These are phyloP conservation scores for Lasiosphaeria miniovina DNA, from an alignment of 495 filamentous ascomycete species.

Conservation along the genomic window DNA sequence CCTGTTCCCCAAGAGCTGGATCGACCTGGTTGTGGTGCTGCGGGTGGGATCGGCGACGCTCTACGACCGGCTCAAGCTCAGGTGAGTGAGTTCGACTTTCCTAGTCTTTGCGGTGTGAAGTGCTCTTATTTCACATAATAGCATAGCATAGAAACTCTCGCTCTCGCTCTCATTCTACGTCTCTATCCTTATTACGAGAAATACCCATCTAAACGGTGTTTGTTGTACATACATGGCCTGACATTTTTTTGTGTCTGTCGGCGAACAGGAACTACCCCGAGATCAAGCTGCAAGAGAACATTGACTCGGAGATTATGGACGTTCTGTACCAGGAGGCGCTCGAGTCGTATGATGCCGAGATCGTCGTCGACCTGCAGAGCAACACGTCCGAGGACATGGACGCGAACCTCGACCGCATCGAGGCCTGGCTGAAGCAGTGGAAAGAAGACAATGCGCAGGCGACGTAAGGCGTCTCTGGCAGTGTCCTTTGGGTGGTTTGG, in stretches of 20 bases:
- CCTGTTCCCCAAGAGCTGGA: constrained; percentile 87
- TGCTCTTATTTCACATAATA: neutral
- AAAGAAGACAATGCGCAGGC: constrained; percentile 26
- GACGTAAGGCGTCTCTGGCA: no score
- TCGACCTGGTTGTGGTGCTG: constrained; percentile 92
- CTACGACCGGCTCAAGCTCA: constrained; percentile 77
- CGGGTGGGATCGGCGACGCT: constrained; percentile 72
- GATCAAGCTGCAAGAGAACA: constrained; percentile 88
- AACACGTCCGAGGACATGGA: constrained; percentile 80
- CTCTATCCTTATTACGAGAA: no score
- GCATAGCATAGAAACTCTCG: no score
- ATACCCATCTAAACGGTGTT: no score
- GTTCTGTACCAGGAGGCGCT: constrained; percentile 86
- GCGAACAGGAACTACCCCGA: constrained; percentile 67
- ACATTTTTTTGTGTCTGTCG: neutral
- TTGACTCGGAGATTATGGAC: constrained; percentile 97
- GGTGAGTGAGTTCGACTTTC: constrained; percentile 43
- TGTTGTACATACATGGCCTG: neutral
- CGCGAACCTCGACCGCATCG: constrained; percentile 78
- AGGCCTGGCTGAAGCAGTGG: constrained; percentile 79
- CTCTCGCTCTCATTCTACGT: no score
- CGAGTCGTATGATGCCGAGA: constrained; percentile 81
- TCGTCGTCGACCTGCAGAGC: constrained; percentile 87
- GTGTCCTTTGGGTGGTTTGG: no score
- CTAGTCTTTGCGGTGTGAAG: neutral